Conservation (phyloP, 495 filamentous ascomycete species). For the Xylaria nigripes region DNA sequence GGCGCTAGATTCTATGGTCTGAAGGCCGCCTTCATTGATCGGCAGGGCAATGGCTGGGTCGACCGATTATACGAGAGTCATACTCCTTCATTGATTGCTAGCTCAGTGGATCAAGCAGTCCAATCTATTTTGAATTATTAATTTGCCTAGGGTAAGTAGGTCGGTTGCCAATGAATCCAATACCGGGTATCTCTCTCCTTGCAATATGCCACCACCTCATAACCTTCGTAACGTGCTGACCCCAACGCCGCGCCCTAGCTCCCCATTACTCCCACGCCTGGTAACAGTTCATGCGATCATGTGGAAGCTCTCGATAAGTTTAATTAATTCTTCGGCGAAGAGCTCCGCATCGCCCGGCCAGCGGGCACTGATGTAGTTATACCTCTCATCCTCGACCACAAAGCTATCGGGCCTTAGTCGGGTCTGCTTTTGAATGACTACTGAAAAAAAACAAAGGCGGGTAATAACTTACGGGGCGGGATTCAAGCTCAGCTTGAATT, state of each 20-base stretch:
- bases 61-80: slow-evolving; percentile 35
- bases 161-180: slow-evolving; percentile 1
- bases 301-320: slow-evolving; percentile 33
- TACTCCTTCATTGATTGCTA: slow-evolving; percentile 37
- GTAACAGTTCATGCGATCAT: slow-evolving; percentile 12
- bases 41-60: slow-evolving; percentile 44
- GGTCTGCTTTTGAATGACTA: not conserved
- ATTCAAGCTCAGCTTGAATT: slow-evolving; percentile 42
- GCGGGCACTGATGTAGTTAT: slow-evolving; percentile 47
- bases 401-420: slow-evolving; percentile 30
- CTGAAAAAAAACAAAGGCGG: not conserved
- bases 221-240: slow-evolving; percentile 6
- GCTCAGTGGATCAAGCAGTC: slow-evolving; percentile 44
- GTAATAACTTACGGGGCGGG: slow-evolving; percentile 38
- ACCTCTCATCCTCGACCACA: slow-evolving; percentile 41
- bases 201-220: not conserved
- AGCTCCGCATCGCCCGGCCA: slow-evolving; percentile 43
- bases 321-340: slow-evolving; percentile 39
- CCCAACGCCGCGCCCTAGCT: not conserved
- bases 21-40: slow-evolving; percentile 63
- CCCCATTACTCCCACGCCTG: not conserved
- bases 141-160: slow-evolving; percentile 1
- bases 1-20: slow-evolving; percentile 47
- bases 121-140: slow-evolving; percentile 27
- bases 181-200: not conserved